A percentile compares a stretch with the other conserved stretches of the same genome.
These are phyloP conservation scores for Barnettozyma hawaiiensis DNA, from an alignment of 1,139 yeast species.

Conservation along the genomic window DNA sequence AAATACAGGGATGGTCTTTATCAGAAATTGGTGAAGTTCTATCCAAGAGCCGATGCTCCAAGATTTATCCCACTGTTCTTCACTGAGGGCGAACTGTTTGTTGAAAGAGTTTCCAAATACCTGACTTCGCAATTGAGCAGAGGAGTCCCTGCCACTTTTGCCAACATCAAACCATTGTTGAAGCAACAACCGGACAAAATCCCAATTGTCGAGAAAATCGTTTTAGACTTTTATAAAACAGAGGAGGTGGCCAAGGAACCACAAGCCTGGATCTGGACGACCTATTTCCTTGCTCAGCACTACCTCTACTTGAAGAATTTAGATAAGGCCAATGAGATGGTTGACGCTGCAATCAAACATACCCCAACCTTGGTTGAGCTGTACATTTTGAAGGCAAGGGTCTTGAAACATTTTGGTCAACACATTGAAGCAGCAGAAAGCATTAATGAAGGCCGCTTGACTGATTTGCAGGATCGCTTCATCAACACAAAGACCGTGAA, in stretches of 20 bases:
- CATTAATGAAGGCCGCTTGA: constrained; percentile 65
- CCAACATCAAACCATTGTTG: constrained; percentile 78
- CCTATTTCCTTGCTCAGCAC: constrained; percentile 79
- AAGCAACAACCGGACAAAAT: constrained; percentile 42
- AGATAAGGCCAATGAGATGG: constrained; percentile 45
- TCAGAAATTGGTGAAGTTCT: constrained; percentile 56
- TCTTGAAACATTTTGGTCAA: constrained; percentile 67
- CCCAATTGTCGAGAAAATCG: constrained; percentile 47
- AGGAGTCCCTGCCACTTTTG: constrained; percentile 90
- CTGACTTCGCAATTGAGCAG: constrained; percentile 57
- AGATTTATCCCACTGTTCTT: constrained; percentile 72
- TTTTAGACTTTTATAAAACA: constrained; percentile 40
- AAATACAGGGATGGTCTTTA: constrained; percentile 51
- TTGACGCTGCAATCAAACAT: constrained; percentile 62
- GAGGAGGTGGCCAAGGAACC: constrained; percentile 34
- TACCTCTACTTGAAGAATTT: constrained; percentile 51
- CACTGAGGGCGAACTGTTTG: constrained; percentile 50
- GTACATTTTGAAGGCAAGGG: constrained; percentile 73
- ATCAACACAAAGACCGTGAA: constrained; percentile 85
- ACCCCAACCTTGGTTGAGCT: constrained; percentile 84
- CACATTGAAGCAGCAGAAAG: constrained; percentile 53
- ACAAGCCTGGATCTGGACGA: constrained; percentile 64
- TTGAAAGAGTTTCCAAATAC: constrained; percentile 43
- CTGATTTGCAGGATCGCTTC: constrained; percentile 87
- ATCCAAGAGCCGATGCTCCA: constrained; percentile 84